Base-by-base conservation (phyloP, 1,284 basidiomycete genomes). In the Trichosporon sp. region DNA sequence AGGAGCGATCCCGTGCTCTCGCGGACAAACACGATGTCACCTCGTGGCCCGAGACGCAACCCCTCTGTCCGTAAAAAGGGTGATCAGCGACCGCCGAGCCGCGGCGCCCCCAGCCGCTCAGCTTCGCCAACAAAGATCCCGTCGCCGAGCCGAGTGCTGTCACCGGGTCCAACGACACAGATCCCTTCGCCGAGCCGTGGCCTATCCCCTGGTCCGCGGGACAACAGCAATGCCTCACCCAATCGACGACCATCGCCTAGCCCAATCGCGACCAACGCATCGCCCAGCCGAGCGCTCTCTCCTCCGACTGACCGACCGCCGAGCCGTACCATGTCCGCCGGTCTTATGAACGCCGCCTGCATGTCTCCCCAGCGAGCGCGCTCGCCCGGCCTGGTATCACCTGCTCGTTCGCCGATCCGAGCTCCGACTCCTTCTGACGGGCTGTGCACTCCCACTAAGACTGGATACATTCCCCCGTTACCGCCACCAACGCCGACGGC, bases 401-500 rank as follows among this genome's bases (percentile, higher is more conserved):
- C 49, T 8, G 27, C 27, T 4, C 25, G 49, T 4, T 54, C 49
- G 3, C 49, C 49, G 16, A 21, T 11, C 11, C 25, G 49, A 54
- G 27, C 49, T 16, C 25, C 25, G 14, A 31, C 49, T 3, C 49
- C 49, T 1, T 25, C 49, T 14, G 49, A 54, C 9, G 49, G 49
- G 4, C 4, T 54, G 6, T 27, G 49, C 14, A 54, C 49, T 27
- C 49, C 58, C 11, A 54, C 49, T n/a, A 54, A 54, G 36, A 54
- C 49, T n/a, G 66, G 66, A 2, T 65, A 68, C 21, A 57, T 63
- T 4, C 25, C 63, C 0, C 66, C 66, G 0, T 61, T 65, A 1
- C 64, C 66, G 4, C 66, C 64, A 2, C 66, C 66, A 0, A 33
- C n/a, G 31, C n/a, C 46, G 9, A 46, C 60, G 0, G 14, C 16